phyloP scores from a whole-genome alignment of 23 red algal genomes.

The Agarophyton chilense region DNA sequence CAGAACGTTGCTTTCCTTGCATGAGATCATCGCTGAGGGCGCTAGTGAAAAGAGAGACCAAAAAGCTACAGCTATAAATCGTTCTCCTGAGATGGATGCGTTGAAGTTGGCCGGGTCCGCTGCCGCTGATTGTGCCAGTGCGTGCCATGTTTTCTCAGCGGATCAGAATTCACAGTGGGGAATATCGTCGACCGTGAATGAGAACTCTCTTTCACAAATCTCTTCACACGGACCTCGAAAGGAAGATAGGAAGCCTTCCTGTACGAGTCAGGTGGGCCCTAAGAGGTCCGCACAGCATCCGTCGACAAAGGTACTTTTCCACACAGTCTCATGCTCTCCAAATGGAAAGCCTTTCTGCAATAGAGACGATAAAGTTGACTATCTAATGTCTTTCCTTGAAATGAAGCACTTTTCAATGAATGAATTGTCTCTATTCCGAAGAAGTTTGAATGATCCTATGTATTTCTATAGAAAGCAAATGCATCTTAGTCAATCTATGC shows the following conservation, averaged over 20 bases:
- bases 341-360: constrained; percentile 14
- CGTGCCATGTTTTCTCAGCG: constrained; percentile 35
- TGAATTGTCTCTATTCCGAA: constrained; percentile 36
- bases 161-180: not conserved
- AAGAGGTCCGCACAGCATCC: not conserved
- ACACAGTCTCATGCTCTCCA: too few relatives aligned
- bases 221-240: not conserved
- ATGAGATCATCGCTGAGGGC: too few relatives aligned
- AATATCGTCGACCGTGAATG: not conserved
- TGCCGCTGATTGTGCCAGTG: constrained; percentile 64
- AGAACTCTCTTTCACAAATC: not conserved
- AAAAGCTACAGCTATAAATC: not conserved
- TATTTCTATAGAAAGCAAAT: too few relatives aligned
- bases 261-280: not conserved
- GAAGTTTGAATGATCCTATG: not conserved
- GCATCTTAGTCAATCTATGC: too few relatives aligned
- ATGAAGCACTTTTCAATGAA: constrained; percentile 49
- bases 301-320: too few relatives aligned
- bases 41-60: not conserved
- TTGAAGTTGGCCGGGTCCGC: constrained; percentile 37
- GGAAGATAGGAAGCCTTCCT: not conserved
- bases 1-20: not conserved
- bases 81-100: not conserved
- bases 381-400: constrained; percentile 39
- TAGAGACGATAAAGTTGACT: constrained; percentile 9